These are phyloP conservation scores for Paspalum notatum DNA, from an alignment of 176 grass and related monocot genomes.

Conservation along the genomic window DNA sequence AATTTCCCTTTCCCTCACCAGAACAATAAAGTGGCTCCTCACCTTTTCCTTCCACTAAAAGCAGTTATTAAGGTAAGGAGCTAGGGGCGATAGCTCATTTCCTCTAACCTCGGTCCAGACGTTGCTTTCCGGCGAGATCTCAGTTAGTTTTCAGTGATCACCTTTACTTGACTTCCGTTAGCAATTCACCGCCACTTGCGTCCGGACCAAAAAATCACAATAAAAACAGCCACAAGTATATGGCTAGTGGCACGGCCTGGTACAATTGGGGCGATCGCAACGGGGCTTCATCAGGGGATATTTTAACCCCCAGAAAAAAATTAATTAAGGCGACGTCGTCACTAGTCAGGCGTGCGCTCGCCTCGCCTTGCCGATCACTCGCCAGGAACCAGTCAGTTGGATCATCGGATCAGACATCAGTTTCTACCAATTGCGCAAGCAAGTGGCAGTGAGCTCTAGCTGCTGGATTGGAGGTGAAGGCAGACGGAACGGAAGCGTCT, in stretches of 20 bases:
- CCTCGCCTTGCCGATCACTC: not conserved
- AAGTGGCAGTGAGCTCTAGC: not conserved
- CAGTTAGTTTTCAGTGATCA: constrained; percentile 59
- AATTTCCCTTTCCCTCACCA: not conserved
- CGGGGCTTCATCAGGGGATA: not conserved
- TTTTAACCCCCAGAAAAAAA: not conserved
- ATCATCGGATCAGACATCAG: constrained; percentile 34
- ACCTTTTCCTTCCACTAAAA: constrained; percentile 34
- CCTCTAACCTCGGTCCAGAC: not conserved
- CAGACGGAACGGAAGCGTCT: constrained; percentile 34
- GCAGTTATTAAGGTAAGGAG: constrained; percentile 27
- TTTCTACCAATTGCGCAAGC: constrained; percentile 29
- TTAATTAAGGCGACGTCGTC: not conserved
- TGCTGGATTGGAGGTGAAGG: constrained; percentile 35
- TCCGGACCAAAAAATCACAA: constrained; percentile 10
- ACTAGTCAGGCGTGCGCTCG: not conserved
- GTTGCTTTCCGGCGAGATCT: constrained; percentile 65
- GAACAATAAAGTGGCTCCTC: not conserved
- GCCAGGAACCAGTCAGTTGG: constrained; percentile 8
- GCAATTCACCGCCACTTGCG: constrained; percentile 30
- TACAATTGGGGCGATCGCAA: not conserved
- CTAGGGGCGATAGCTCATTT: not conserved
- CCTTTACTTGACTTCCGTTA: constrained; percentile 63
- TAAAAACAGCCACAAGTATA: no score
- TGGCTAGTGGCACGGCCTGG: not conserved